These are phyloP conservation scores for Helicosporidium sp. DNA, from an alignment of 139 green algal genomes.

Conservation along the genomic window DNA sequence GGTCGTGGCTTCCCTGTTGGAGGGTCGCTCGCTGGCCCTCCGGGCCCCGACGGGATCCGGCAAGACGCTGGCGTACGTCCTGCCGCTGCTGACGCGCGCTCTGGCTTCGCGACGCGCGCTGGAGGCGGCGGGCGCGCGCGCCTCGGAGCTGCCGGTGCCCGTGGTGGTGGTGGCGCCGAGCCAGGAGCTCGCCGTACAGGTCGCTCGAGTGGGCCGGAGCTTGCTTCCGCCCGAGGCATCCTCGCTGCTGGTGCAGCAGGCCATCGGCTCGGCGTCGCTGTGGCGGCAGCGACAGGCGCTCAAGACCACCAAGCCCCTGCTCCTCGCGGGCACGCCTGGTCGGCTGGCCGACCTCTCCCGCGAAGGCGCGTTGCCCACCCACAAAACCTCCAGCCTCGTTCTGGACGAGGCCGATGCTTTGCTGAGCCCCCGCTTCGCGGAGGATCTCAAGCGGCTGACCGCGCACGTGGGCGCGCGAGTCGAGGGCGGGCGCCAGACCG, in stretches of 20 bases:
- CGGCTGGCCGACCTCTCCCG: constrained; percentile 62
- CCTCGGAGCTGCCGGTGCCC: constrained; percentile 12
- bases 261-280: constrained; percentile 76
- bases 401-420: constrained; percentile 72
- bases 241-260: constrained; percentile 64
- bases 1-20: constrained; percentile 42
- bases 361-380: constrained; percentile 29
- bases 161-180: constrained; percentile 64
- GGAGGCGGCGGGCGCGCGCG: neutral
- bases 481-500: constrained; percentile 31
- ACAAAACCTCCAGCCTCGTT: constrained; percentile 31
- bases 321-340: constrained; percentile 89
- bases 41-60: constrained; percentile 81
- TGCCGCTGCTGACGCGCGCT: constrained; percentile 63
- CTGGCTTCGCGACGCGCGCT: constrained; percentile 6
- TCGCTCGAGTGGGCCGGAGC: constrained; percentile 42
- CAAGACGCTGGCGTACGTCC: constrained; percentile 87
- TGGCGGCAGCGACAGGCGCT: constrained; percentile 60
- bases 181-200: constrained; percentile 88
- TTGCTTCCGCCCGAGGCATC: constrained; percentile 38
- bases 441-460: constrained; percentile 55
- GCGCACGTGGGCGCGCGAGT: constrained; percentile 19
- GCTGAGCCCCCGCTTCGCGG: constrained; percentile 52
- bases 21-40: constrained; percentile 45
- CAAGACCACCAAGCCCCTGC: constrained; percentile 46